Conservation (phyloP, 768 basidiomycete genomes). For the Coprinopsis strossmayeri region DNA sequence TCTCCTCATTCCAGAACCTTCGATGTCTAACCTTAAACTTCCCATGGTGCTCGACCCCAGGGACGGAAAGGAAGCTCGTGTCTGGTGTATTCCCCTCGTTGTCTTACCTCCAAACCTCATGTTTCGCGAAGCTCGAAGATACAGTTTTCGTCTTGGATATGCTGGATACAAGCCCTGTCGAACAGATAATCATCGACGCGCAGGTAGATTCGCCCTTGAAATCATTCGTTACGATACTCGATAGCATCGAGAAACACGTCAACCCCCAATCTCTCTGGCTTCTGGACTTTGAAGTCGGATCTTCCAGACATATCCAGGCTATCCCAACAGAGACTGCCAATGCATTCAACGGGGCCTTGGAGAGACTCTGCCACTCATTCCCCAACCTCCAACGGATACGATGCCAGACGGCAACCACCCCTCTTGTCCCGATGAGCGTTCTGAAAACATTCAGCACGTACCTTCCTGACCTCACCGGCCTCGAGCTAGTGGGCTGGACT, state of each 20-base stretch:
- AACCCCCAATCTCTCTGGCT: no score
- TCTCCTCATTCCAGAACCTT: no score
- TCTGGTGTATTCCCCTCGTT: background rate
- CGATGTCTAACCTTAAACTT: no score
- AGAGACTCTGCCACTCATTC: background rate
- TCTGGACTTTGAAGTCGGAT: no score
- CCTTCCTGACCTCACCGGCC: background rate
- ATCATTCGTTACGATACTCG: background rate
- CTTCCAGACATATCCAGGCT: no score
- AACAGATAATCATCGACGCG: background rate
- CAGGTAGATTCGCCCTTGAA: background rate
- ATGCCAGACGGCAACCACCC: background rate
- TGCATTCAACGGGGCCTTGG: background rate
- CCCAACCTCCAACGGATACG: background rate
- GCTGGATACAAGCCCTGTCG: background rate
- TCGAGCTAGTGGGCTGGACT: background rate
- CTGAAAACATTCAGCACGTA: background rate
- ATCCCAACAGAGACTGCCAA: no score
- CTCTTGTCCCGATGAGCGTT: background rate
- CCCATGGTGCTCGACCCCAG: no score
- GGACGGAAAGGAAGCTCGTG: no score
- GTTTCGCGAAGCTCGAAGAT: background rate
- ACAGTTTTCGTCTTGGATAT: background rate
- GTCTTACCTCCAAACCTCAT: background rate
- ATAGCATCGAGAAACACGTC: background rate